Base-by-base conservation (phyloP, 306 rosid species). In the Hippophae tibetana region DNA sequence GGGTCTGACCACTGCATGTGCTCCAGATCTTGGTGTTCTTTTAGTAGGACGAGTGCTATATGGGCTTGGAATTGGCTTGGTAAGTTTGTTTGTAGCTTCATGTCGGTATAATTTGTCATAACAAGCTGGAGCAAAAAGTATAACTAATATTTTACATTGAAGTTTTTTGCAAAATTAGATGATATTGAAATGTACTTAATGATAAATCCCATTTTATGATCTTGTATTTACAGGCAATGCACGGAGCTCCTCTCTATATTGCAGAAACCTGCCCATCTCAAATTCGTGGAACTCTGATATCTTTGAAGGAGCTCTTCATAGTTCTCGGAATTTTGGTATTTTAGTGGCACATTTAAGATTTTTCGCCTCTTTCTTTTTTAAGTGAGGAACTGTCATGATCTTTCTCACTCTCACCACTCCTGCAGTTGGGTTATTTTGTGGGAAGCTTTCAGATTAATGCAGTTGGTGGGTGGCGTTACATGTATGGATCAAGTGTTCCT, bases 21-120 rank as follows among this genome's bases (percentile, higher is more conserved):
- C 95, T 66, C 93, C 98, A 0, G 87, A 67, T 58, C 89, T 92
- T 45, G 65, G 64, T 47, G 75, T 83, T 72, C 96, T 92, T 61
- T 68, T 92, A 77, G 84, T 54, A 6, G 98, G 98, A 70, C 76
- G 98, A 67, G 78, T 92, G 63, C 65, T 92, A 57, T 87, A 87
- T 72, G 98, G 96, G 69, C 92, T 92, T 18, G 98, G 95, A 62
- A 92, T 92, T 61, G 98, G 98, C 59, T 63, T 87, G 95, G 96
- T 92, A 81, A 77, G 87, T 51, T 66, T 69, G 61, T 70, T 18
- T 51, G 48, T 50, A 60, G 58, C 41, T 53, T 13, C 5, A 18
- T 18, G 23, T 18, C 18, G 18, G 38, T 27, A 27, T 27, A 3
- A 27, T 27, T 8, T 43, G 8, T 14, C 57, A 53, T 42, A 41